Base-by-base conservation (phyloP, 1,284 basidiomycete genomes). In the Grifola frondosa region DNA sequence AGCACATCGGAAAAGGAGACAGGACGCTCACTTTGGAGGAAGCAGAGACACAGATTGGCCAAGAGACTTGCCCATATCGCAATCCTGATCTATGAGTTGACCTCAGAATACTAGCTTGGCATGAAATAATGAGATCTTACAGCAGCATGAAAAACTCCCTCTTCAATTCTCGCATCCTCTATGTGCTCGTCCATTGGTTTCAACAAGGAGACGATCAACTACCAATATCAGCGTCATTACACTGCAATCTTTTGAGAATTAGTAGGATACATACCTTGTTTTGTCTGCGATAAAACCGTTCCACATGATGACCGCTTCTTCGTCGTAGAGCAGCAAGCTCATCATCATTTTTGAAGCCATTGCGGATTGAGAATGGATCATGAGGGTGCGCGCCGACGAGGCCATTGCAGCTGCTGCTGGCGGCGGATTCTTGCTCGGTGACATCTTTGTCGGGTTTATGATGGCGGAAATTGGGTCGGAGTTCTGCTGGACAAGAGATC, bases 141-240 rank as follows among this genome's bases (percentile, higher is more conserved):
- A 9, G 83, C 74, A 40, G 86, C 55, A 23, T 83, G 78, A 24
- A 75, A 71, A 20, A 73, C 70, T 29, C 84, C 77, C 56, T 84
- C 80, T 17, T 80, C 77, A 17, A 73, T 68, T 53, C 72, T 75
- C 19, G 87, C 85, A 47, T 91, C 85, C 45, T 78, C 74, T 0
- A 85, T 87, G 58, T 94, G 88, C 26, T 83, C 80, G 38, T 89
- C 84, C 80, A 95, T 87, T 1, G 91, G 82, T 66, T 96, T 97
- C 38, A 97, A 77, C 44, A 97, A 67, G 12, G 78, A 78, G 17
- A 69, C 64, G 49, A 97, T 97, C 48, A 95, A 84, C 78, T 90
- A 53, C 30, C 12, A 39, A 44, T n/a, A 37, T 30, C 5, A 16
- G 11, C 25, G 6, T 23, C 25, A 21, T 36, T 24, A 28, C 22